Percentiles rank a stretch among this genome's conserved stretches.
phyloP scores from a whole-genome alignment of 1,284 basidiomycete genomes.

The Leccinum pallidistipes region DNA sequence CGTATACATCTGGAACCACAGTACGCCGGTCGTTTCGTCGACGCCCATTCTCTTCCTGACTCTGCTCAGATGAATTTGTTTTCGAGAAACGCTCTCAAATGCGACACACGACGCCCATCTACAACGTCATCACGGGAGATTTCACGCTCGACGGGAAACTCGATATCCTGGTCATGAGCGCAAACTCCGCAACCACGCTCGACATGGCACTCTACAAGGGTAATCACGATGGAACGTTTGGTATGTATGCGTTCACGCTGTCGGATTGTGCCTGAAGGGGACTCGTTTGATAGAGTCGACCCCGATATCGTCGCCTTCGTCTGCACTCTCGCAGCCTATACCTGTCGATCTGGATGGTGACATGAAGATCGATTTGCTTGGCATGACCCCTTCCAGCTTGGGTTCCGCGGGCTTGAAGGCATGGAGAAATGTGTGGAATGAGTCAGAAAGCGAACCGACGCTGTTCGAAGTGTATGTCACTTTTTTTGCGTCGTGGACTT shows the following conservation, averaged over 20 bases:
- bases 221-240: constrained; percentile 61
- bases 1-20: constrained; percentile 84
- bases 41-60: not conserved
- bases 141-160: constrained; percentile 91
- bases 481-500: not conserved
- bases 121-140: constrained; percentile 90
- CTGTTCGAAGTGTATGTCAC: constrained; percentile 61
- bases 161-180: constrained; percentile 87
- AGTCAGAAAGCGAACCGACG: constrained; percentile 46
- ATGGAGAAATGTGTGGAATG: constrained; percentile 80
- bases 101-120: constrained; percentile 53
- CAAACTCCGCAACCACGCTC: constrained; percentile 50
- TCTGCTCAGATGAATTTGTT: constrained; percentile 52
- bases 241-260: constrained; percentile 43
- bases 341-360: constrained; percentile 86
- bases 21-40: constrained; percentile 39
- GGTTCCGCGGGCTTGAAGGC: constrained; percentile 49
- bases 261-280: constrained; percentile 29
- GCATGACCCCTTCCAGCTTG: constrained; percentile 47
- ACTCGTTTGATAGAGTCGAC: constrained; percentile 25
- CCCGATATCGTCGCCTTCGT: constrained; percentile 58
- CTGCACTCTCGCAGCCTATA: constrained; percentile 78
- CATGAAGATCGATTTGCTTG: constrained; percentile 88
- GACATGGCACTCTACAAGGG: constrained; percentile 72
- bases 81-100: constrained; percentile 60